Evolutionary conservation across 176 grass and related monocot genomes (phyloP).

Genomic region (Otatea glauca): DNA sequence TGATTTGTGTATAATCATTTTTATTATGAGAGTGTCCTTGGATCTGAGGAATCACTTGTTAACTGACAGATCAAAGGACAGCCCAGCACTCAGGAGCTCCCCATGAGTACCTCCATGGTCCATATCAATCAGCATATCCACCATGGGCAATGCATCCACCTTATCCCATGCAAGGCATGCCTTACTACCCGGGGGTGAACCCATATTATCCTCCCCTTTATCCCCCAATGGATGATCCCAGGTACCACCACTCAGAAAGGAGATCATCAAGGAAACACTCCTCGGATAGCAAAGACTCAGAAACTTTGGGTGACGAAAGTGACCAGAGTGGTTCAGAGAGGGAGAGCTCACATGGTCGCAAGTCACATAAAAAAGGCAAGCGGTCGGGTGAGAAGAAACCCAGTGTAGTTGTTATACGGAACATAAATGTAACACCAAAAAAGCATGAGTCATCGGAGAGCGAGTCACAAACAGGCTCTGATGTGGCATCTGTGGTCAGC

Average conservation of each 20-base stretch:
- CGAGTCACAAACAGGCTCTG: slow-evolving; percentile 58
- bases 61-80: slow-evolving; percentile 56
- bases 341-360: slow-evolving; percentile 55
- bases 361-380: slow-evolving; percentile 67
- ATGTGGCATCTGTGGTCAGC: slow-evolving; percentile 55
- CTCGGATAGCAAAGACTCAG: slow-evolving; percentile 51
- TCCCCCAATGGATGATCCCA: slow-evolving; percentile 64
- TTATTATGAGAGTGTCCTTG: slow-evolving; percentile 18
- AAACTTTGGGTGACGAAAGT: slow-evolving; percentile 59
- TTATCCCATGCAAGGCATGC: slow-evolving; percentile 81
- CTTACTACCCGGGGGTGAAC: slow-evolving; percentile 72
- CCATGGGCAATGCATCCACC: slow-evolving; percentile 88
- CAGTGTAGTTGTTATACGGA: slow-evolving; percentile 73
- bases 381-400: slow-evolving; percentile 69
- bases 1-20: not conserved
- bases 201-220: slow-evolving; percentile 73
- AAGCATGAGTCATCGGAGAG: slow-evolving; percentile 59
- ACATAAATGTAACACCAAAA: slow-evolving; percentile 85
- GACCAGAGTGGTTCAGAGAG: slow-evolving; percentile 62
- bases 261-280: slow-evolving; percentile 57
- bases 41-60: slow-evolving; percentile 33
- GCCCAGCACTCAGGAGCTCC: slow-evolving; percentile 44
- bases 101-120: slow-evolving; percentile 67
- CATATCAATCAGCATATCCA: slow-evolving; percentile 69
- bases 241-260: slow-evolving; percentile 50